Evolutionary conservation across 2,329 filamentous ascomycete species (phyloP).

Genomic region (Fusarium sublunatum): DNA sequence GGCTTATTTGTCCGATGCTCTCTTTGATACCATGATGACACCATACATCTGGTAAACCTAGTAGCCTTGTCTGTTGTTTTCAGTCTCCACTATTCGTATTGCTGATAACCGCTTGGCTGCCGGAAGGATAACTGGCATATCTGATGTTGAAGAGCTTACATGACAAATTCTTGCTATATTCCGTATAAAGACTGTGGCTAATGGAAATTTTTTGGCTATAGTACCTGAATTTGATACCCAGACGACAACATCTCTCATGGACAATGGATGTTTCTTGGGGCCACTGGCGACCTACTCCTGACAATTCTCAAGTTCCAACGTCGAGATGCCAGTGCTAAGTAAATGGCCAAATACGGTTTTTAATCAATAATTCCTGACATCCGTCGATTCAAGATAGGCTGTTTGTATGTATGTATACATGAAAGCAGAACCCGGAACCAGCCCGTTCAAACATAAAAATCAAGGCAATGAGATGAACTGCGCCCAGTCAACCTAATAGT

Average conservation of each 20-base stretch:
- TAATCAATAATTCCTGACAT: constrained; percentile 5
- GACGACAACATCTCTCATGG: too few species aligned
- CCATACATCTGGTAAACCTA: constrained; percentile 58
- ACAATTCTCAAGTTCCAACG: too few species aligned
- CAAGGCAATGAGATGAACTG: constrained; percentile 11
- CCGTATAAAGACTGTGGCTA: constrained; percentile 21
- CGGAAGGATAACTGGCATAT: constrained; percentile 45
- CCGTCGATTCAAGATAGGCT: neutral
- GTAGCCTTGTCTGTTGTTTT: constrained; percentile 48
- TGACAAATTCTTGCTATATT: neutral
- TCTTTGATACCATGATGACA: constrained; percentile 48
- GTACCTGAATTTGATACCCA: neutral
- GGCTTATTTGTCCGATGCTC: constrained; percentile 3
- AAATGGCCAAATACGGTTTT: constrained; percentile 10
- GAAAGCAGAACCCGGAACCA: constrained; percentile 30
- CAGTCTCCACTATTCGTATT: constrained; percentile 12
- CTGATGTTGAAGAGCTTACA: constrained; percentile 34
- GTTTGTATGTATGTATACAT: constrained; percentile 8
- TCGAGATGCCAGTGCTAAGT: too few species aligned
- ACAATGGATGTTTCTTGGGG: too few species aligned
- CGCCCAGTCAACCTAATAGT: constrained; percentile 24
- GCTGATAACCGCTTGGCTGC: constrained; percentile 44
- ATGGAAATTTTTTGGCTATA: constrained; percentile 16
- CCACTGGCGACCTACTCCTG: too few species aligned
- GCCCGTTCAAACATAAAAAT: constrained; percentile 25